These are phyloP conservation scores for Austroboletus niveus DNA, from an alignment of 1,284 basidiomycete species.

Conservation along the genomic window DNA sequence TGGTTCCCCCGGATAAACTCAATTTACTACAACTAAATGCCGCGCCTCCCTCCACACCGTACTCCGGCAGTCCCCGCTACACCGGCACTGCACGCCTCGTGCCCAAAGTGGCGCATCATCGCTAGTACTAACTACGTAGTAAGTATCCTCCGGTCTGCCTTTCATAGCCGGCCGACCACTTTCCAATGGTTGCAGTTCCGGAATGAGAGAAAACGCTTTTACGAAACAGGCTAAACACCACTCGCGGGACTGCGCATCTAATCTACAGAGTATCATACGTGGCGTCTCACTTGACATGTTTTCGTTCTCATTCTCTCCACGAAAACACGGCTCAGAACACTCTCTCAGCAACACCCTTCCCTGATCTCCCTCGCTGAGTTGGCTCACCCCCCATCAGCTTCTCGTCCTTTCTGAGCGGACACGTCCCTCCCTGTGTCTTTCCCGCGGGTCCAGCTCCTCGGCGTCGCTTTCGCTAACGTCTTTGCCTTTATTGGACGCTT, in stretches of 20 bases:
- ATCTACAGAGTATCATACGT: neutral
- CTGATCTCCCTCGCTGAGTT: neutral
- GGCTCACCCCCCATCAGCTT: neutral
- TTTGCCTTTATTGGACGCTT: neutral
- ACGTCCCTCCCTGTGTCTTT: neutral
- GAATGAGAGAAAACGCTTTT: neutral
- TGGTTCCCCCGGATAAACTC: constrained; percentile 4
- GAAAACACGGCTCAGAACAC: neutral
- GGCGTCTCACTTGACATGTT: neutral
- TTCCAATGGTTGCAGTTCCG: constrained; percentile 4
- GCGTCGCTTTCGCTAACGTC: neutral
- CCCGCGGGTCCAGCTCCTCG: neutral
- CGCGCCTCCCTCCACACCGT: no score
- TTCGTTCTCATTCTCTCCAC: no score
- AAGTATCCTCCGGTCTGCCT: neutral
- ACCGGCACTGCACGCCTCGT: constrained; percentile 1
- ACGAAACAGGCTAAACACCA: constrained; percentile 1
- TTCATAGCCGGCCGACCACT: neutral
- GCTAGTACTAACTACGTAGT: no score
- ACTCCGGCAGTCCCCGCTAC: constrained; percentile 9
- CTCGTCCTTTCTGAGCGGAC: no score
- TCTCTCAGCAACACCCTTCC: constrained; percentile 3
- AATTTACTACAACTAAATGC: neutral
- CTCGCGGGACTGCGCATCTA: neutral
- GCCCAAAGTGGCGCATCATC: constrained; percentile 2